These are phyloP conservation scores for Aphanomyces stellatus DNA, from an alignment of 352 stramenopile genomes.

Conservation along the genomic window DNA sequence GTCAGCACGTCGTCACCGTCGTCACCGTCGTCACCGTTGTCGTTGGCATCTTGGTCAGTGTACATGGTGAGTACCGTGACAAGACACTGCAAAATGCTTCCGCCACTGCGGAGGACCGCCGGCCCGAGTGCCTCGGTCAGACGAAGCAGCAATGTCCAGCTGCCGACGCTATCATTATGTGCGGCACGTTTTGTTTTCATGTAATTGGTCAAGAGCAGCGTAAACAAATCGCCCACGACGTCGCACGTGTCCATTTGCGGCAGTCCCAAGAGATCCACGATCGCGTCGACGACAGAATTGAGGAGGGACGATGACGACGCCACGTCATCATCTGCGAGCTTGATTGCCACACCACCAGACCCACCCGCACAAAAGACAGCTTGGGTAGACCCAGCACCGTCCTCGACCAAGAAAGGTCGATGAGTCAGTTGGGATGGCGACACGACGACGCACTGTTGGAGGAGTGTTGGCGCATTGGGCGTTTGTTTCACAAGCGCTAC, in stretches of 20 bases:
- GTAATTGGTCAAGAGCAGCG: constrained; percentile 64
- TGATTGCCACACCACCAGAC: constrained; percentile 40
- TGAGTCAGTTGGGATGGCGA: background rate
- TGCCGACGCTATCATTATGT: background rate
- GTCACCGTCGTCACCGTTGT: constrained; percentile 24
- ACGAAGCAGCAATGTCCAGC: constrained; percentile 46
- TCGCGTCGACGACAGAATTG: constrained; percentile 22
- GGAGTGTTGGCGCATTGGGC: background rate
- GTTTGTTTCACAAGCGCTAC: constrained; percentile 3
- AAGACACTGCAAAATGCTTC: constrained; percentile 57
- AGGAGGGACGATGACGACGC: constrained; percentile 32
- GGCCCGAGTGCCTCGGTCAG: constrained; percentile 67
- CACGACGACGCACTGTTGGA: background rate
- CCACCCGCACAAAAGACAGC: constrained; percentile 47
- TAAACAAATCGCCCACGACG: constrained; percentile 69
- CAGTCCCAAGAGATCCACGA: constrained; percentile 47
- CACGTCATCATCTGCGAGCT: constrained; percentile 18
- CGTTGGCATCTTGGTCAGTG: constrained; percentile 18
- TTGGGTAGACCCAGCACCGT: too few species aligned
- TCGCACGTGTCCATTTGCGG: constrained; percentile 53
- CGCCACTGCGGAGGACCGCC: constrained; percentile 60
- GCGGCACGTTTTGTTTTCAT: constrained; percentile 35
- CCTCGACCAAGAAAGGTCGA: too few species aligned
- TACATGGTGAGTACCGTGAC: constrained; percentile 59
- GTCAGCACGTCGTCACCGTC: constrained; percentile 63